Evolutionary conservation across 2,329 filamentous ascomycete genomes (phyloP).

Genomic region (Neonectria faginata): DNA sequence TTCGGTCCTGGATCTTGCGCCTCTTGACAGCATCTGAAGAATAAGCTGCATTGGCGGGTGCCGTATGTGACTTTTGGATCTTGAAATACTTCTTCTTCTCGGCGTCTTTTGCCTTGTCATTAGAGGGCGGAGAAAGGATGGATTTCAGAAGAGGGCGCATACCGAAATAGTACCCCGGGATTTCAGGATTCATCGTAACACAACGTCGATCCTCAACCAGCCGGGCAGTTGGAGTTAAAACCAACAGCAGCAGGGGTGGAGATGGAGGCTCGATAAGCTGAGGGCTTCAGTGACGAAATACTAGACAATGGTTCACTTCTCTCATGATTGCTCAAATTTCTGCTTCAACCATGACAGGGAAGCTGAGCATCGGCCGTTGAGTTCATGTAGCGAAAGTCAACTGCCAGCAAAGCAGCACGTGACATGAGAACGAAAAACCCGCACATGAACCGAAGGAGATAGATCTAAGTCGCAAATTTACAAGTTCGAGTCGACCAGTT

Average conservation of each 20-base stretch:
- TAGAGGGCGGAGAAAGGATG: background rate
- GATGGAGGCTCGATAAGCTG: background rate
- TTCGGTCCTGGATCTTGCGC: constrained; percentile 60
- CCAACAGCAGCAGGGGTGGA: background rate
- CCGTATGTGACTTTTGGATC: constrained; percentile 68
- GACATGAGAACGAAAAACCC: background rate
- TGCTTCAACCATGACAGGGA: background rate
- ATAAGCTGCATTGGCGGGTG: constrained; percentile 63
- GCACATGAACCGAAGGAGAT: background rate
- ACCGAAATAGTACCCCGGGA: constrained; percentile 70
- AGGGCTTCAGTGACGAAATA: background rate
- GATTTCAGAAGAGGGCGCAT: background rate
- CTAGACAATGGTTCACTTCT: no score
- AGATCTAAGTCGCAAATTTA: no score
- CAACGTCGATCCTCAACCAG: background rate
- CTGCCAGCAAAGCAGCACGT: background rate
- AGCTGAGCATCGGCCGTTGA: background rate
- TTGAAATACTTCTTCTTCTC: constrained; percentile 76
- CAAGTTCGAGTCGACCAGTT: no score
- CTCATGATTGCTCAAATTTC: background rate
- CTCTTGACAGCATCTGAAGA: constrained; percentile 69
- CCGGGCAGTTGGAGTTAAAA: background rate
- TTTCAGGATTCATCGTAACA: constrained; percentile 51
- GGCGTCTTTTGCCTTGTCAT: constrained; percentile 53
- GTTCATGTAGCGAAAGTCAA: background rate